Evolutionary conservation across 1,139 yeast genomes (phyloP), one percentile per base, ranked within the genome.

Genomic region (Blastobotrys raffinosifermentans): DNA sequence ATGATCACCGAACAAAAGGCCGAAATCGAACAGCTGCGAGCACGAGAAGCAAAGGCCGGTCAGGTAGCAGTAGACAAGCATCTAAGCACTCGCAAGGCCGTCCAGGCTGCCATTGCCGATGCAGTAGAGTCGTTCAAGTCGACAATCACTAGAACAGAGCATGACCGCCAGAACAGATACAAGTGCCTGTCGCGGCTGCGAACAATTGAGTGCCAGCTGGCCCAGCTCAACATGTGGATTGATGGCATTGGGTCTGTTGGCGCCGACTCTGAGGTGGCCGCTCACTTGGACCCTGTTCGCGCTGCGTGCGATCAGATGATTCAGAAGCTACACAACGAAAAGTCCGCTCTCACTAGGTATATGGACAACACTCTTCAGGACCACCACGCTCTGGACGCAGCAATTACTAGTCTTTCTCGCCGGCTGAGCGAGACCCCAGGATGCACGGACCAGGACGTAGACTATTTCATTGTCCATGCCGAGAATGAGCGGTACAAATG

Each of bases 1-100:
- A 81, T 84, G 80, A 86, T 87, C 26, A 77, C 89, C 2, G 89
- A 83, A 49, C 94, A 85, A 52, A 77, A 78, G 47, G 74, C 71
- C 41, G 91, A 84, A 57, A 85, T 87, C 40, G 84, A 78, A 33
- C 83, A 79, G 43, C 65, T 85, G 37, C 66, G 84, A 41, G 55
- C 57, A 0, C 66, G 86, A 35, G 89, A 81, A 49, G 44, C 60
- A 1, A 55, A 59, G 19, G 63, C 70, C 32, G 61, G 73, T 2
- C 66, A 67, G 3, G 32, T 38, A 11, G 58, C 59, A 1, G 39
- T 55, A 11, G 45, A 43, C 2, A 47, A 46, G 31, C 38, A 39
- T 16, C 42, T 40, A 10, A 44, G 43, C 13, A 31, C 39, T 5
- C 48, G 54, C 2, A 33, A 38, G 7, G 37, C 30, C 4, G 40